Evolutionary conservation across 225 moss, liverwort and hornwort genomes (phyloP), one percentile per base, ranked within the genome.

Genomic region (Sphagnum contortum): DNA sequence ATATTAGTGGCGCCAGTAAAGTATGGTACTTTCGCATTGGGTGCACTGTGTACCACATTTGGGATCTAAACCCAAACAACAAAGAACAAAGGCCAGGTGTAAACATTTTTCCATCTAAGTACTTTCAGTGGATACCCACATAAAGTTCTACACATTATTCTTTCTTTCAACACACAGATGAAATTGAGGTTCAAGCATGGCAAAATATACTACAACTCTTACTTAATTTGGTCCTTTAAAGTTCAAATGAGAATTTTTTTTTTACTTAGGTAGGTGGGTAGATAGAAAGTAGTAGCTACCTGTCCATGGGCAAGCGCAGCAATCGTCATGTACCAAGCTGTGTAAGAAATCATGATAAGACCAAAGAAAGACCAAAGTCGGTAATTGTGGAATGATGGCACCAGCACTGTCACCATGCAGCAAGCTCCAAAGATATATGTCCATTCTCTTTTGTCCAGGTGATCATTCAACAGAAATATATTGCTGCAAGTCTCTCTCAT

Each of bases 1-100:
- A 91, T 77, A 50, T 89, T 91, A 45, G 91, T 91, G 13, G 91
- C 89, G 9, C 91, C 91, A 1, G 88, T 66, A 3, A 88, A 71
- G 61, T 87, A 89, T 7, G 87, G 75, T 72, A 88, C 84, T 66
- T 10, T 59, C 50, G 75, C 57, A 0, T 63, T 50, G 48, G 82
- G 60, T 57, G 86, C 91, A 3, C 65, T 61, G 48, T 91, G 91
- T 57, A 9, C 9, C 9, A 9, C 52, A 5, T 5, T 5, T 5
- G 50, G 64, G 29, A 29, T 29, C 29, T 29, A 29, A 29, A 29
- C 29, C 29, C 29, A 29, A 29, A 29, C 29, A 29, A 29, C 29
- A 29, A 29, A 29, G 29, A 29, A 29, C 29, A 29, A 29, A 29
- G 29, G 29, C 29, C 29, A 29, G 29, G 29, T 29, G 29, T 29